phyloP scores from a whole-genome alignment of 495 filamentous ascomycete species.

The Neurospora sp. region DNA sequence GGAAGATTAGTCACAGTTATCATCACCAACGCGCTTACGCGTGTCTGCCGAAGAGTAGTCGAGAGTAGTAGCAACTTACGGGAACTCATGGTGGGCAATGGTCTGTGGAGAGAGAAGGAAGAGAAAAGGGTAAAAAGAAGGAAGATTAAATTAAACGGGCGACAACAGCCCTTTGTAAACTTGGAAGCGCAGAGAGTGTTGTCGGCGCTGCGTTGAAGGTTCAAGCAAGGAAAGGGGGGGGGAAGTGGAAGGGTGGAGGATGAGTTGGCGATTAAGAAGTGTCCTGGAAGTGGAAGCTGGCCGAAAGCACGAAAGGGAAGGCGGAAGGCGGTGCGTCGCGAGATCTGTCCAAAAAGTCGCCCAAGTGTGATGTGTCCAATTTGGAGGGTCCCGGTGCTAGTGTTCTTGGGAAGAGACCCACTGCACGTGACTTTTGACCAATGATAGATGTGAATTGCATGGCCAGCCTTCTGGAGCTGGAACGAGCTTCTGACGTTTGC shows the following conservation, averaged over 20 bases:
- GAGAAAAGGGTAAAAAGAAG: conserved; percentile 21
- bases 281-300: conserved; percentile 7
- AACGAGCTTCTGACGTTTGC: background rate
- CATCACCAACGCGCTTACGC: conserved; percentile 21
- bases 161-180: conserved; percentile 28
- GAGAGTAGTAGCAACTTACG: too few species aligned
- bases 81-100: conserved; percentile 46
- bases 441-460: background rate
- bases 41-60: too few species aligned
- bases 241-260: background rate
- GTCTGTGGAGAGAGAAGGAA: conserved; percentile 7
- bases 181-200: conserved; percentile 22
- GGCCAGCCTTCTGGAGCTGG: background rate
- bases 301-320: conserved; percentile 19
- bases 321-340: conserved; percentile 25
- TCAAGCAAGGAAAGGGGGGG: conserved; percentile 17
- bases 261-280: conserved; percentile 5
- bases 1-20: background rate
- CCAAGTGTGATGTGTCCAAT: conserved; percentile 42
- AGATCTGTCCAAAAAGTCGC: conserved; percentile 42
- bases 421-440: conserved; percentile 19
- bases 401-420: conserved; percentile 20
- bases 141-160: conserved; percentile 30
- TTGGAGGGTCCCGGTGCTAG: conserved; percentile 16
- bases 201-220: conserved; percentile 30